phyloP scores from a whole-genome alignment of 208 protist genomes.

The Sergeia podlipaevii region DNA sequence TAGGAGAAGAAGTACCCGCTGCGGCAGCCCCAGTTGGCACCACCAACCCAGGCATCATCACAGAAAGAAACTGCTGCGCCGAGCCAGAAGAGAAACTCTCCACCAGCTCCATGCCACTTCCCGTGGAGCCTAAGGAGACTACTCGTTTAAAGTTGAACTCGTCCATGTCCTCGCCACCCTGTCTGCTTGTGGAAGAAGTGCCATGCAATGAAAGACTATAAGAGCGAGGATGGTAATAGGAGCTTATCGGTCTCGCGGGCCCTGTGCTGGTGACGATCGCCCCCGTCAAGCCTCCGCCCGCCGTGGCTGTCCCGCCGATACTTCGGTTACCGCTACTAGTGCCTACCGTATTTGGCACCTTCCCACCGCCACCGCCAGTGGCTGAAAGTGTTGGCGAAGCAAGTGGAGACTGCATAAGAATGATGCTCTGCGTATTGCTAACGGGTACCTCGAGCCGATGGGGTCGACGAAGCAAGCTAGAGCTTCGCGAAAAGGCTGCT shows the following conservation, averaged over 20 bases:
- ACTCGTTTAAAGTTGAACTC: slow-evolving; percentile 28
- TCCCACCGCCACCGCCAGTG: too few relatives aligned
- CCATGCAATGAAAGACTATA: slow-evolving; percentile 3
- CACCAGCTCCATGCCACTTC: not conserved
- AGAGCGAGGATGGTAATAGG: slow-evolving; percentile 7
- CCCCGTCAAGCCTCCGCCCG: too few relatives aligned
- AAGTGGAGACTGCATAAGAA: too few relatives aligned
- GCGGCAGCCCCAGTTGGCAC: not conserved
- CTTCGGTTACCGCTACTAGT: too few relatives aligned
- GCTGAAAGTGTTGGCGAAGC: too few relatives aligned
- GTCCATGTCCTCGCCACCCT: not conserved
- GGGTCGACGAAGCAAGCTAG: slow-evolving; percentile 30
- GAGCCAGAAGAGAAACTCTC: not conserved
- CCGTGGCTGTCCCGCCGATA: too few relatives aligned
- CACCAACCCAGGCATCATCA: not conserved
- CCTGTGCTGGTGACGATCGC: too few relatives aligned
- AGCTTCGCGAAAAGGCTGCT: slow-evolving; percentile 24
- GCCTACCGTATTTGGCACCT: too few relatives aligned
- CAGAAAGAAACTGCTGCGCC: not conserved
- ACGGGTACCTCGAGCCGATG: slow-evolving; percentile 21
- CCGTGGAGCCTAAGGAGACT: slow-evolving; percentile 20
- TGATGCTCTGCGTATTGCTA: slow-evolving; percentile 29
- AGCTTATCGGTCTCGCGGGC: slow-evolving; percentile 10
- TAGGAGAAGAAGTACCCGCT: not conserved
- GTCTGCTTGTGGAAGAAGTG: not conserved